Evolutionary conservation across 768 basidiomycete genomes (phyloP).

Genomic region (Kwoniella sp.): DNA sequence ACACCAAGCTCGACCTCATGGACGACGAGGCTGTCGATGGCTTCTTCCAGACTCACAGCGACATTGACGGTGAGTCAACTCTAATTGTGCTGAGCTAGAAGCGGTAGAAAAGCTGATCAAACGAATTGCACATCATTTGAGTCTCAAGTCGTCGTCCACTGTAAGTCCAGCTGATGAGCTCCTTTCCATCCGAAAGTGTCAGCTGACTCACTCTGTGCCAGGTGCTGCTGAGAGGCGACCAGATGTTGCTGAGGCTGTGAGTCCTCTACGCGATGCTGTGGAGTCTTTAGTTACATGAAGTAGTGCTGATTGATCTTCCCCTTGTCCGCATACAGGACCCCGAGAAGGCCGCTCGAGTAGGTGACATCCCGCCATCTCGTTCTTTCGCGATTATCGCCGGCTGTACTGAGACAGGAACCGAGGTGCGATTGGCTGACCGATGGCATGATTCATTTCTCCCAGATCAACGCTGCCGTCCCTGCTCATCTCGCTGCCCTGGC

Average conservation of each 20-base stretch:
- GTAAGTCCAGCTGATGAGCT: constrained; percentile 51
- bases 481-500: constrained; percentile 71
- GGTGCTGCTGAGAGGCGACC: constrained; percentile 86
- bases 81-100: background rate
- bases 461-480: constrained; percentile 83
- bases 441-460: constrained; percentile 10
- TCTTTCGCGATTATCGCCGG: background rate
- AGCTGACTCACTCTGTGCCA: constrained; percentile 26
- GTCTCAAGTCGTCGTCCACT: constrained; percentile 88
- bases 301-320: background rate
- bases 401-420: too few relatives aligned
- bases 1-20: constrained; percentile 69
- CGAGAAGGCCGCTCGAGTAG: constrained; percentile 66
- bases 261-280: too few relatives aligned
- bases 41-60: constrained; percentile 62
- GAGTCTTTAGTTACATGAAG: too few relatives aligned
- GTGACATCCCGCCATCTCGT: constrained; percentile 18
- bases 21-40: constrained; percentile 63
- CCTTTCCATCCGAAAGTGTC: background rate
- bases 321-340: constrained; percentile 63
- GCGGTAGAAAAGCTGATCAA: background rate
- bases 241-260: constrained; percentile 86
- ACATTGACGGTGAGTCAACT: constrained; percentile 68
- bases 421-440: constrained; percentile 10
- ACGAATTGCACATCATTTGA: too few relatives aligned